phyloP scores from a whole-genome alignment of 2,329 filamentous ascomycete species.

The Colletotrichum spaethianum region DNA sequence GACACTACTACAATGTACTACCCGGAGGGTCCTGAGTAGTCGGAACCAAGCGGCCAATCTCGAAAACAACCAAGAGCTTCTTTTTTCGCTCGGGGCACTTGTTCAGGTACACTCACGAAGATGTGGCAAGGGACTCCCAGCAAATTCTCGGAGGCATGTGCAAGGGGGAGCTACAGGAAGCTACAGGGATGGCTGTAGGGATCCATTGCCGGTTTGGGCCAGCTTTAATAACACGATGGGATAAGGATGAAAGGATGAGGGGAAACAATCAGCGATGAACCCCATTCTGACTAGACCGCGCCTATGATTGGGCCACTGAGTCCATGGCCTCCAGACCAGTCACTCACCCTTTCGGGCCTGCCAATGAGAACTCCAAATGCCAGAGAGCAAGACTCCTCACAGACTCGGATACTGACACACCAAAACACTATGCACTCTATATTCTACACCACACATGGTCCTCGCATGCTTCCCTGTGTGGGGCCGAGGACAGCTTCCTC shows the following conservation, averaged over 20 bases:
- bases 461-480: background rate
- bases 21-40: background rate
- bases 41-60: background rate
- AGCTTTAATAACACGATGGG: conserved; percentile 34
- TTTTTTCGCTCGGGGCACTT: background rate
- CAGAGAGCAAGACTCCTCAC: conserved; percentile 1
- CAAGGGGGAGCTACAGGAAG: conserved; percentile 14
- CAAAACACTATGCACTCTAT: background rate
- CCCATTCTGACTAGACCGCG: background rate
- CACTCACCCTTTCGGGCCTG: background rate
- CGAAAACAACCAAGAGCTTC: background rate
- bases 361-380: background rate
- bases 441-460: background rate
- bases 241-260: conserved; percentile 16
- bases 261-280: conserved; percentile 7
- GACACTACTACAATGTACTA: background rate
- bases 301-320: background rate
- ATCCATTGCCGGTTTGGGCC: conserved; percentile 25
- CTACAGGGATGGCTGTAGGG: conserved; percentile 19
- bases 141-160: conserved; percentile 11
- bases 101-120: background rate
- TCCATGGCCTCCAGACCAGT: background rate
- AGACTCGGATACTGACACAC: background rate
- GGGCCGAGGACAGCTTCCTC: background rate
- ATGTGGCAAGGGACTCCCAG: conserved; percentile 13